Evolutionary conservation across 805 yeast species (phyloP).

Genomic region (Ogataea kodamae): DNA sequence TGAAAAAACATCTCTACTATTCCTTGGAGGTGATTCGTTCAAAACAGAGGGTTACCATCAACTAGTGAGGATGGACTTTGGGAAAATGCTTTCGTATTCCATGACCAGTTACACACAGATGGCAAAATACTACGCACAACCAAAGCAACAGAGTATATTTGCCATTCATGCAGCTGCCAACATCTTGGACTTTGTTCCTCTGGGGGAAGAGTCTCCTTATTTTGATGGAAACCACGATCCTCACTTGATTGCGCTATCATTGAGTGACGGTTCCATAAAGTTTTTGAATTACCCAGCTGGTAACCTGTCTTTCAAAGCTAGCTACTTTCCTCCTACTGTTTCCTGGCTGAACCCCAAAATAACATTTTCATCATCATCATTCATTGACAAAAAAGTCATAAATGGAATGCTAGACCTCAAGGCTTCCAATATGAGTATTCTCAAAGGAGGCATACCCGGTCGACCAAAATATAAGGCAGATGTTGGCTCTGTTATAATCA

Average conservation of each 20-base stretch:
- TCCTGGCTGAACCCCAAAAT: constrained; percentile 76
- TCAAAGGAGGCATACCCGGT: constrained; percentile 79
- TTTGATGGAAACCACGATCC: constrained; percentile 83
- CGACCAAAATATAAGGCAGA: constrained; percentile 47
- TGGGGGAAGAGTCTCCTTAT: constrained; percentile 67
- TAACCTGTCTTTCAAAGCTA: constrained; percentile 45
- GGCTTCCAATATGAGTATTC: constrained; percentile 50
- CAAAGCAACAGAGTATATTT: constrained; percentile 50
- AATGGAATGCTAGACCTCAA: constrained; percentile 42
- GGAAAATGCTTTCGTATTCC: constrained; percentile 72
- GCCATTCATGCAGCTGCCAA: constrained; percentile 49
- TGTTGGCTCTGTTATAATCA: constrained; percentile 58
- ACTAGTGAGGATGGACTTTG: constrained; percentile 65
- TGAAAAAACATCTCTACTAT: constrained; percentile 68
- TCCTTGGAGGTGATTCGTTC: constrained; percentile 64
- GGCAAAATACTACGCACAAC: constrained; percentile 68
- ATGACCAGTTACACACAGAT: constrained; percentile 81
- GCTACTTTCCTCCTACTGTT: constrained; percentile 75
- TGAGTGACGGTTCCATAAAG: constrained; percentile 64
- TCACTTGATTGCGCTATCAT: constrained; percentile 50
- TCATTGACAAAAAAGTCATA: constrained; percentile 31
- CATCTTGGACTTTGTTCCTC: constrained; percentile 45
- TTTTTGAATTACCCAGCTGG: constrained; percentile 59
- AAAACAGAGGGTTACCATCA: constrained; percentile 40
- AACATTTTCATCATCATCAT: constrained; percentile 50